phyloP scores from a whole-genome alignment of 1,284 basidiomycete genomes.

The Pseudozyma sp. region DNA sequence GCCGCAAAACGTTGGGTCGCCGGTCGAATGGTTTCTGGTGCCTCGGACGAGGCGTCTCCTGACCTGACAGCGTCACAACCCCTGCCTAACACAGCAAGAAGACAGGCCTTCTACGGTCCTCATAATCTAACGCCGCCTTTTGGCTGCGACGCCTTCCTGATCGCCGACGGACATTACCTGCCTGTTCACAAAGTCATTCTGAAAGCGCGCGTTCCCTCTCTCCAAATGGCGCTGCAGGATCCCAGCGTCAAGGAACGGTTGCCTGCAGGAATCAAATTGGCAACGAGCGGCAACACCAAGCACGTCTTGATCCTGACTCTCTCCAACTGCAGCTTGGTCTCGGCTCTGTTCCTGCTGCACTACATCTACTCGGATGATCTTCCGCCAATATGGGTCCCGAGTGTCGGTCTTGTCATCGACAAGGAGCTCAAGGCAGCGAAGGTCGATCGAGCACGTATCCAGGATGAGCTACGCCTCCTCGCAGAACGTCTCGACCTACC shows the following conservation, averaged over 20 bases:
- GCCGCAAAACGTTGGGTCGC: slow-evolving; percentile 71
- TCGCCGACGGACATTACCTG: slow-evolving; percentile 71
- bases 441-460: slow-evolving; percentile 75
- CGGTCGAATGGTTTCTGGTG: slow-evolving; percentile 60
- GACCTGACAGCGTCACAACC: not conserved
- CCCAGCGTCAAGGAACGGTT: slow-evolving; percentile 14
- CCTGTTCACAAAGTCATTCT: slow-evolving; percentile 79
- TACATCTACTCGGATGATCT: slow-evolving; percentile 90
- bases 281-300: slow-evolving; percentile 7
- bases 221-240: slow-evolving; percentile 68
- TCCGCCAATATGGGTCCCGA: slow-evolving; percentile 84
- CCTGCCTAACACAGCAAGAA: slow-evolving; percentile 8
- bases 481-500: slow-evolving; percentile 72
- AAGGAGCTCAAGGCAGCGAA: slow-evolving; percentile 73
- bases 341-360: slow-evolving; percentile 81
- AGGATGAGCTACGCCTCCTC: slow-evolving; percentile 74
- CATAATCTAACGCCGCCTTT: slow-evolving; percentile 50
- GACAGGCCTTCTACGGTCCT: slow-evolving; percentile 44
- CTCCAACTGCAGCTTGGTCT: slow-evolving; percentile 74
- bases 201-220: slow-evolving; percentile 74
- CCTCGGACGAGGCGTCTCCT: not conserved
- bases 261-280: slow-evolving; percentile 33
- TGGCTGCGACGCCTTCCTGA: slow-evolving; percentile 77
- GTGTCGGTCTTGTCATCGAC: slow-evolving; percentile 74
- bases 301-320: slow-evolving; percentile 42